phyloP scores from a whole-genome alignment of 768 basidiomycete genomes.

The Harrya chromipes region DNA sequence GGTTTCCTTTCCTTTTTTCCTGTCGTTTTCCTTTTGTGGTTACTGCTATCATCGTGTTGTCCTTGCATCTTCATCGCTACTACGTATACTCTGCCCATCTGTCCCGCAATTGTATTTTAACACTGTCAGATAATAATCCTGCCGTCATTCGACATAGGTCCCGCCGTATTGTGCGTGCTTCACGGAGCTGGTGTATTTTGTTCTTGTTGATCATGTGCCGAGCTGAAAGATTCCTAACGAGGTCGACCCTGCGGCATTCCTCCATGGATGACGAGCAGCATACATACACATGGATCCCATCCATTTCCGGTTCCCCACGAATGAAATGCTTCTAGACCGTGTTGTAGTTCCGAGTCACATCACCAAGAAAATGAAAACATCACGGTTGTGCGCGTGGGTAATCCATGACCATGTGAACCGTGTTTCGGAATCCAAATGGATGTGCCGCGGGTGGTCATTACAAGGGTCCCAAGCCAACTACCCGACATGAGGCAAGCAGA shows the following conservation, averaged over 20 bases:
- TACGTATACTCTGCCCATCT: slow-evolving; percentile 9
- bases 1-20: background rate
- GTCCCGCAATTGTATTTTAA: slow-evolving; percentile 18
- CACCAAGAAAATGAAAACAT: slow-evolving; percentile 21
- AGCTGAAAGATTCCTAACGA: slow-evolving; percentile 15
- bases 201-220: slow-evolving; percentile 2
- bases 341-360: background rate
- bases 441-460: slow-evolving; percentile 2
- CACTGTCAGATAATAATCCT: slow-evolving; percentile 7
- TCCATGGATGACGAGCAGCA: slow-evolving; percentile 10
- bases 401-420: slow-evolving; percentile 6
- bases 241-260: background rate
- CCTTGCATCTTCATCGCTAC: slow-evolving; percentile 6
- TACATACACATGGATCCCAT: background rate
- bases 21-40: background rate
- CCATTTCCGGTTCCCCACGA: background rate
- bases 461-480: background rate
- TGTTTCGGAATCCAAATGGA: slow-evolving; percentile 11
- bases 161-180: slow-evolving; percentile 5
- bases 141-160: slow-evolving; percentile 6
- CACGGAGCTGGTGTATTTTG: slow-evolving; percentile 18
- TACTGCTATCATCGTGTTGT: slow-evolving; percentile 10
- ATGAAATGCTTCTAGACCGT: slow-evolving; percentile 10
- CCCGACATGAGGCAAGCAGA: slow-evolving; percentile 18
- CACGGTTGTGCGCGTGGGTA: slow-evolving; percentile 5